Base-by-base conservation (phyloP, 345 rosid genomes). In the Cardamine chenopodiifolia region DNA sequence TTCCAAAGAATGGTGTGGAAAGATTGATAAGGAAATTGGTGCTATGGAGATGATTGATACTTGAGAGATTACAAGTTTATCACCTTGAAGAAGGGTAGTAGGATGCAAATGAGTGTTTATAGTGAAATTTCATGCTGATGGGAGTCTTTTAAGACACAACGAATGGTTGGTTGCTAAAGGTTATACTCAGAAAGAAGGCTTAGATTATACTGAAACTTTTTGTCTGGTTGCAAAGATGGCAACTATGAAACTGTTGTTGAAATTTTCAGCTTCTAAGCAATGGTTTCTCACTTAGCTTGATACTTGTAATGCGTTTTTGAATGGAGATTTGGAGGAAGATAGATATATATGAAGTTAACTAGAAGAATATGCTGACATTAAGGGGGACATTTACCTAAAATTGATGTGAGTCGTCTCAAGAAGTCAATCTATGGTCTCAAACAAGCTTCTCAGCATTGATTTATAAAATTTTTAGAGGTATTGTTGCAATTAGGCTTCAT, bases 1-100 rank as follows among this genome's bases (percentile, higher is more conserved):
- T 4, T 42, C 37, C 1, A 37, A 44, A 0, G 22, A 25, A 8
- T 62, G 39, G 54, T 62, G 68, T 44, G 37, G 2, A 0, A 25
- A 2, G 0, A 5, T 44, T 15, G 25, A 25, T 3, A 44, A 62
- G 1, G 67, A 62, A 3, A 23, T 62, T 4, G n/a, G 0, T 2
- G 35, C 39, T 0, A 42, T 26, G n/a, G n/a, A 62, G 1, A 0
- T 0, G 0, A 25, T 25, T 0, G 0, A 63, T 1, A 42, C 68
- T 0, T 63, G 39, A 39, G 54, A 44, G 0, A 3, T 63, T 0
- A 8, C 23, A 0, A 1, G 4, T 1, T 2, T 64, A 2, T 28
- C 28, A 0, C 0, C 11, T 0, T n/a, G 54, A 0, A 63, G 44
- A 10, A 44, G 18, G 0, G 1, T 0, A 0, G 12, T 28, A 0